Percentiles rank a stretch among this genome's conserved stretches.
phyloP scores from a whole-genome alignment of 805 yeast genomes.

The Millerozyma miso region DNA sequence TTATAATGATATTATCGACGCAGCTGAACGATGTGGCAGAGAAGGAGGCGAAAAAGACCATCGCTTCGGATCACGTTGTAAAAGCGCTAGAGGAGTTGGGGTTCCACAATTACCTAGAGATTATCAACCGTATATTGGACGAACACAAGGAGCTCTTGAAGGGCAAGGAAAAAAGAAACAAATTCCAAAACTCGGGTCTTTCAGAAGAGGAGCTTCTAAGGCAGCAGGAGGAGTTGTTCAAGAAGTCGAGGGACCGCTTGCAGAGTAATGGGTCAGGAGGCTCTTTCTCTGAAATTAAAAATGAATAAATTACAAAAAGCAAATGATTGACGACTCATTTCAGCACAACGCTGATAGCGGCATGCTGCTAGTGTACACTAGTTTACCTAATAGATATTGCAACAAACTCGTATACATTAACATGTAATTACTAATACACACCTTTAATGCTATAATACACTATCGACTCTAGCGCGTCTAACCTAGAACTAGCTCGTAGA shows the following conservation, averaged over 20 bases:
- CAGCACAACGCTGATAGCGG: background rate
- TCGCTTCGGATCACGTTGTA: slow-evolving; percentile 92
- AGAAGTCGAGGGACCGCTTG: slow-evolving; percentile 64
- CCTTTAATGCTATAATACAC: background rate
- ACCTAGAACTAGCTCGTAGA: slow-evolving; percentile 68
- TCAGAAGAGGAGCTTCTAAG: slow-evolving; percentile 87
- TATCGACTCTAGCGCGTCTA: slow-evolving; percentile 20
- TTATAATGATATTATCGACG: slow-evolving; percentile 89
- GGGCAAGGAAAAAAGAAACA: slow-evolving; percentile 86
- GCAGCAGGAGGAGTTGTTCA: slow-evolving; percentile 91
- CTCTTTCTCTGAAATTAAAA: slow-evolving; percentile 10
- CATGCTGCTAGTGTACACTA: slow-evolving; percentile 6
- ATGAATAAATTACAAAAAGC: slow-evolving; percentile 4
- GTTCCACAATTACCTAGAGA: slow-evolving; percentile 77
- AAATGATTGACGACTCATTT: background rate
- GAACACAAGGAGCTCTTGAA: slow-evolving; percentile 88
- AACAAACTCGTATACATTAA: background rate
- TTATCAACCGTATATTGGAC: slow-evolving; percentile 69
- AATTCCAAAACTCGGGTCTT: slow-evolving; percentile 88
- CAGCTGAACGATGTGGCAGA: slow-evolving; percentile 96
- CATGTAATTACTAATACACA: slow-evolving; percentile 4
- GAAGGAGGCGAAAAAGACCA: slow-evolving; percentile 91
- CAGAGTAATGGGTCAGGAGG: slow-evolving; percentile 27
- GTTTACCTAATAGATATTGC: slow-evolving; percentile 5
- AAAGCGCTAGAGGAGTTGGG: slow-evolving; percentile 86